Percentiles rank a stretch among this genome's conserved stretches.
Conservation (phyloP, 768 basidiomycete genomes). For the Thelephora aurantiotincta region DNA sequence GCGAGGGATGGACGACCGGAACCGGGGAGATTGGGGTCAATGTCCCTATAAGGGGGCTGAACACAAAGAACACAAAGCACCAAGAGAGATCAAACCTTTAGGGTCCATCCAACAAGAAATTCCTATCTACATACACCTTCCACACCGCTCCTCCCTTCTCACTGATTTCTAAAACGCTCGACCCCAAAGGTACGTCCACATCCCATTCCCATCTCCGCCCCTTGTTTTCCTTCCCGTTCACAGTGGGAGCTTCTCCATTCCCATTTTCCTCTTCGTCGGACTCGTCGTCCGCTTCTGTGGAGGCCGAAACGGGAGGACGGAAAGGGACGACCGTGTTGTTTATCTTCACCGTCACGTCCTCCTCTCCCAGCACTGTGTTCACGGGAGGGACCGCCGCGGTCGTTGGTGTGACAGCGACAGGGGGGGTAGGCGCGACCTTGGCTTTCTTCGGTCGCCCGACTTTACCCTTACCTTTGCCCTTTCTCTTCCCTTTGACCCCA, state of each 20-base stretch:
- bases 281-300: slow-evolving; percentile 10
- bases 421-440: not conserved
- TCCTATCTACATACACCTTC: slow-evolving; percentile 43
- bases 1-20: not conserved
- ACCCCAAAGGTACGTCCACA: slow-evolving; percentile 41
- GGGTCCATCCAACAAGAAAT: not conserved
- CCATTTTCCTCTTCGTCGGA: slow-evolving; percentile 39
- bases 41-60: no score
- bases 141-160: slow-evolving; percentile 55
- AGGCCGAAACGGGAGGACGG: no score
- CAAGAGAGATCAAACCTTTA: not conserved
- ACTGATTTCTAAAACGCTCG: slow-evolving; percentile 57
- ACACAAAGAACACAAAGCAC: slow-evolving; percentile 3
- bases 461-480: slow-evolving; percentile 9
- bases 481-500: slow-evolving; percentile 10
- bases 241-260: slow-evolving; percentile 27
- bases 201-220: slow-evolving; percentile 44
- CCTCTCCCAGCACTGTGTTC: slow-evolving; percentile 15
- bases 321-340: slow-evolving; percentile 30
- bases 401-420: no score
- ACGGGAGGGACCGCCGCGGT: no score
- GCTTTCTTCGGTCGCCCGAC: slow-evolving; percentile 1
- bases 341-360: slow-evolving; percentile 47
- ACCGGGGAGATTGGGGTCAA: no score
- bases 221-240: slow-evolving; percentile 21